These are phyloP conservation scores for Mycosphaerelloides madeirae DNA, from an alignment of 2,329 filamentous ascomycete genomes.

Conservation along the genomic window DNA sequence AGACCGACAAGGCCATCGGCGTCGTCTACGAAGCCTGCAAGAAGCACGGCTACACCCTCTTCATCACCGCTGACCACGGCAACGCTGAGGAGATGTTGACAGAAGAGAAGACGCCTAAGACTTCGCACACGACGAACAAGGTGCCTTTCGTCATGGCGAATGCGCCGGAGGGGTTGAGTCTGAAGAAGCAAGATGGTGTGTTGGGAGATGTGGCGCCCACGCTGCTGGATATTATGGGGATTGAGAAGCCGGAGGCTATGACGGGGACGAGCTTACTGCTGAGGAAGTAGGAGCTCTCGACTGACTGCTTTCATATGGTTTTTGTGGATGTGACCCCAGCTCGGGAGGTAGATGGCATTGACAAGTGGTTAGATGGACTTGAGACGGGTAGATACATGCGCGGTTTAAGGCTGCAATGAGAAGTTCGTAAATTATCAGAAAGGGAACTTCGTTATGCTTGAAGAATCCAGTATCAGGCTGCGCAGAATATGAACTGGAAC, in stretches of 20 bases:
- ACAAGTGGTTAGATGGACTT: no score
- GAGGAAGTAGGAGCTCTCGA: slow-evolving; percentile 45
- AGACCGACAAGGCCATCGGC: slow-evolving; percentile 92
- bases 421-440: no score
- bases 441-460: no score
- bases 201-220: slow-evolving; percentile 97
- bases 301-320: background rate
- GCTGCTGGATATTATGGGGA: slow-evolving; percentile 81
- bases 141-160: slow-evolving; percentile 98
- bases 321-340: no score
- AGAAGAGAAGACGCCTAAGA: slow-evolving; percentile 92
- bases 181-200: slow-evolving; percentile 82
- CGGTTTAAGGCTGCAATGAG: no score
- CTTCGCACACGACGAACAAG: slow-evolving; percentile 95
- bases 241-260: slow-evolving; percentile 89
- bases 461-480: no score
- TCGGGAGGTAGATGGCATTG: no score
- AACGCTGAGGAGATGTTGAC: slow-evolving; percentile 99
- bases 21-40: slow-evolving; percentile 90
- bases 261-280: slow-evolving; percentile 77
- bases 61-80: slow-evolving; percentile 92
- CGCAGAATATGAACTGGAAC: no score
- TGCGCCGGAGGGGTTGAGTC: slow-evolving; percentile 79
- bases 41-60: slow-evolving; percentile 85
- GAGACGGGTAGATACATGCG: no score